Evolutionary conservation across 1,284 basidiomycete genomes (phyloP).

Genomic region (Athelia psychrophila): DNA sequence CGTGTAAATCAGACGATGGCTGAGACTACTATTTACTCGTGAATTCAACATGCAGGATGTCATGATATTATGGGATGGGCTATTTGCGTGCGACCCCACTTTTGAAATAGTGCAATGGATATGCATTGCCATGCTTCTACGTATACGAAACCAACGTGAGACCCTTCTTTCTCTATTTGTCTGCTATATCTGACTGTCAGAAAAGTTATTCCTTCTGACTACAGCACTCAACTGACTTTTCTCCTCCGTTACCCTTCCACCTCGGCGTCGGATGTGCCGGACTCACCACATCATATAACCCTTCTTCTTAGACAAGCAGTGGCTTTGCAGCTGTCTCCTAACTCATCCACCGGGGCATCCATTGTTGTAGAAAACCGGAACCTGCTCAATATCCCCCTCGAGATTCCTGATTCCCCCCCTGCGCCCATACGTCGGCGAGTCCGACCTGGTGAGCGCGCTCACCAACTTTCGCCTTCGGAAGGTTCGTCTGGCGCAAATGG

Average conservation of each 20-base stretch:
- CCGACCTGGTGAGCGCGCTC: conserved; percentile 23
- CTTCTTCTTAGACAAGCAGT: conserved; percentile 83
- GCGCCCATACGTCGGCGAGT: conserved; percentile 34
- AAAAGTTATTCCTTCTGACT: conserved; percentile 82
- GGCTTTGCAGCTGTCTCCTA: conserved; percentile 72
- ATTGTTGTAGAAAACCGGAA: conserved; percentile 81
- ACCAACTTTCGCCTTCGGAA: conserved; percentile 22
- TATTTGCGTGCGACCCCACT: conserved; percentile 81
- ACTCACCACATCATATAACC: conserved; percentile 50
- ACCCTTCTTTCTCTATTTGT: conserved; percentile 10
- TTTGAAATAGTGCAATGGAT: conserved; percentile 78
- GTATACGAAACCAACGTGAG: conserved; percentile 84
- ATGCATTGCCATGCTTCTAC: conserved; percentile 88
- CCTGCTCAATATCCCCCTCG: conserved; percentile 65
- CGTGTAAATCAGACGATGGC: conserved; percentile 69
- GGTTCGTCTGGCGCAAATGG: not conserved
- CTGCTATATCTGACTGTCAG: conserved; percentile 8
- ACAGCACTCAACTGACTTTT: conserved; percentile 77
- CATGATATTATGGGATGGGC: conserved; percentile 85
- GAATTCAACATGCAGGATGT: conserved; percentile 79
- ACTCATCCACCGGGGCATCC: conserved; percentile 68
- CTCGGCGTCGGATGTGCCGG: conserved; percentile 24
- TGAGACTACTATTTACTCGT: conserved; percentile 86
- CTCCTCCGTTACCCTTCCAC: conserved; percentile 81
- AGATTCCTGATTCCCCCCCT: conserved; percentile 53